Evolutionary conservation across 2,329 filamentous ascomycete genomes (phyloP), one percentile per base, ranked within the genome.

Genomic region (Fusarium anguioides): DNA sequence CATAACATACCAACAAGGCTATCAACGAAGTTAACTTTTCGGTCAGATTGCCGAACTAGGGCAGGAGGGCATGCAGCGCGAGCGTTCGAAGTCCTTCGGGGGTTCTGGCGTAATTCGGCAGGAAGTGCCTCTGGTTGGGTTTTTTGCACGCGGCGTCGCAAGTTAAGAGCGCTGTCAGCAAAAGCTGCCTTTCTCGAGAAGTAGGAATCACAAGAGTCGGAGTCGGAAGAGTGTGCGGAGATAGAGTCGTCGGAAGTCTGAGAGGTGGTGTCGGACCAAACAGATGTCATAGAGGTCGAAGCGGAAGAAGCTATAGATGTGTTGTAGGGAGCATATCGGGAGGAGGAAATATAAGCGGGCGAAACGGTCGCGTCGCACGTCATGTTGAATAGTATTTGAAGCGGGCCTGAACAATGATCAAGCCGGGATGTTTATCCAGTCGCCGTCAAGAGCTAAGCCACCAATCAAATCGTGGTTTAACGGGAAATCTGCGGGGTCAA

Each of bases 1-100:
- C 66, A 76, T 72, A 78, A 85, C 95, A 93, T 93, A 97, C 95
- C 95, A 83, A 97, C 94, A 79, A 97, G 92, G 80, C 90, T 96
- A 80, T 97, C 94, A 81, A 98, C 95, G 77, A 98, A 97, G 80
- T 91, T 94, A 77, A 93, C 87, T 84, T 97, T 97, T 77, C 94
- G 92, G 81, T 97, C 94, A 75, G 89, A 88, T 83, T 97, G 94
- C 74, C 94, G 91, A 67, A 94, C 85, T 68, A 97, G 86, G 59
- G 90, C 81, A 47, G 95, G 93, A 72, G 92, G 91, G 73, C 86
- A 85, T 72, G 86, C 86, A 69, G 87, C 79, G 56, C 83, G 82
- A 29, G 84, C 86, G 66, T 81, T 82, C 58, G 81, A 84, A 48
- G 84, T 87, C 65, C 86, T 84, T 61, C 87, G 83, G 11, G 87